phyloP scores from a whole-genome alignment of 176 grass and related monocot genomes.

The Elymus sibiricus region DNA sequence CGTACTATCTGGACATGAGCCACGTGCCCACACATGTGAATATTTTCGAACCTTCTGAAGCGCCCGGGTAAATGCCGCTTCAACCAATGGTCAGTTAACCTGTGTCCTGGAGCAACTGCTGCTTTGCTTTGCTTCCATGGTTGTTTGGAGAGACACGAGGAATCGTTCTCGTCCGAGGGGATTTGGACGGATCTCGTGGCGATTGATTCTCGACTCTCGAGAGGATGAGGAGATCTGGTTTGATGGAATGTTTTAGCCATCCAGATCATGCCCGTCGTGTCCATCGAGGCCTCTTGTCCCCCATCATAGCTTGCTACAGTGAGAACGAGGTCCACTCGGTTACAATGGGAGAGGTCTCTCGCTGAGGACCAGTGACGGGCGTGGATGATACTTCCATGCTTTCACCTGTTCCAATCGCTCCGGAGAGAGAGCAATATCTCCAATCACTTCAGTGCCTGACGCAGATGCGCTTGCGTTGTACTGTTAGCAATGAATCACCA shows the following conservation, averaged over 20 bases:
- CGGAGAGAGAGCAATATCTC: neutral
- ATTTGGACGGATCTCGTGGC: neutral
- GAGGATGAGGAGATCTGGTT: neutral
- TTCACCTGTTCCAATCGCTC: neutral
- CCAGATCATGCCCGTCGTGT: neutral
- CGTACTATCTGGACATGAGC: neutral
- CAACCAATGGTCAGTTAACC: neutral
- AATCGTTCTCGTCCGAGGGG: neutral
- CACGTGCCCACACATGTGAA: neutral
- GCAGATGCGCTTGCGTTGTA: neutral
- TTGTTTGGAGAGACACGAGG: neutral
- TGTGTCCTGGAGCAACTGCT: neutral
- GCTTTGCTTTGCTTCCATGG: neutral
- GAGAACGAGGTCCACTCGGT: neutral
- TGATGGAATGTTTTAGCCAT: neutral
- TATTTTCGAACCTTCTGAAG: neutral
- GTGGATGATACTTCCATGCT: neutral
- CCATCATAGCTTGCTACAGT: neutral
- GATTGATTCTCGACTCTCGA: neutral
- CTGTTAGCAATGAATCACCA: neutral
- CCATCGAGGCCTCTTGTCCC: conserved; percentile 3
- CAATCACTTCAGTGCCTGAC: neutral
- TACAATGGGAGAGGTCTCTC: neutral
- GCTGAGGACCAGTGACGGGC: neutral
- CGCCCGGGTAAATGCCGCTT: neutral